Evolutionary conservation across 495 filamentous ascomycete genomes (phyloP), one percentile per base, ranked within the genome.

Genomic region (Haplographium delicatum): DNA sequence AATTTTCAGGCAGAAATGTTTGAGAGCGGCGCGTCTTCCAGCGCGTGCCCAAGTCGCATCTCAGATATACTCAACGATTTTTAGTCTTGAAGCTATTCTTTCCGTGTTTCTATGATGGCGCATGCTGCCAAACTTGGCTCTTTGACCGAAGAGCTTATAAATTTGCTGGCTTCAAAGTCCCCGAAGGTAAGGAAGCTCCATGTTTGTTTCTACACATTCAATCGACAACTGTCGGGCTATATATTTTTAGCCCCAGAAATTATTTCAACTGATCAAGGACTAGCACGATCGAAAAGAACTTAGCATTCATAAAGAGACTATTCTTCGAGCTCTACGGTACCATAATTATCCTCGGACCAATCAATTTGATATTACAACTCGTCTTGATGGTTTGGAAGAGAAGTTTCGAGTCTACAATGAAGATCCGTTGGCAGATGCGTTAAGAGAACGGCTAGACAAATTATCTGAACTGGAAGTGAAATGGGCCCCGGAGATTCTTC

Each of bases 351-450:
- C 71, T 18, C 81, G 89, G 27, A 88, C 83, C 0, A 93, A 96
- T 68, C 91, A 94, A 59, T 98, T 96, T 62, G 88, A 88, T 25
- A 81, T 96, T 10, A 67, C 79, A 20, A 75, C 76, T 15, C 81
- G 78, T 27, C 74, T 95, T 4, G 78, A 84, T 19, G 93, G 93
- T 2, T 72, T 95, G 15, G 85, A 89, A 53, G 93, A 98, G 66
- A 91, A 91, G 58, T 95, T 95, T 63, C 77, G 80, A 31, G 73
- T 96, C 40, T 71, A 86, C 25, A 82, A 85, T 64, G 76, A 82
- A 50, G 90, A 96, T 62, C 78, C 82, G 13, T 65, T 95, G 22
- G 89, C 88, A n/a, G 82, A 89, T 54, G 88, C 86, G 6, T 72
- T 96, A 10, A 68, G 73, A 18, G 61, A 64, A 18, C 82, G 89